phyloP scores from a whole-genome alignment of 2,329 filamentous ascomycete genomes.

The Fusarium nelsonii region DNA sequence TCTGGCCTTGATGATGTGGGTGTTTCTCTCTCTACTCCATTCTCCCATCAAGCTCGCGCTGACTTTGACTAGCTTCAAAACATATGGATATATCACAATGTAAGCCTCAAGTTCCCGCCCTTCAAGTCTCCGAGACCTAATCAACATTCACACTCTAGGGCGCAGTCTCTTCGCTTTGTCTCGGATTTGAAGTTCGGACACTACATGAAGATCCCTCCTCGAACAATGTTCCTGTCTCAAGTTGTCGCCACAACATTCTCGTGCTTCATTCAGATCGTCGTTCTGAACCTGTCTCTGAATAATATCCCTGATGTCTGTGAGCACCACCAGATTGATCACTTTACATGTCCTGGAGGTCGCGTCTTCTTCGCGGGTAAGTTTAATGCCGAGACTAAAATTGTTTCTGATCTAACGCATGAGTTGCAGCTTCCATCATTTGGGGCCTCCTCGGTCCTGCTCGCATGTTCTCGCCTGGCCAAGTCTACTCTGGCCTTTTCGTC shows the following conservation, averaged over 20 bases:
- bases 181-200: conserved; percentile 77
- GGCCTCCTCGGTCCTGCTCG: conserved; percentile 73
- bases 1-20: conserved; percentile 77
- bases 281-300: conserved; percentile 71
- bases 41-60: background rate
- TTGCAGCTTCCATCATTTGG: conserved; percentile 73
- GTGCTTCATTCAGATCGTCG: conserved; percentile 73
- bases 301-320: conserved; percentile 75
- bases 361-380: conserved; percentile 71
- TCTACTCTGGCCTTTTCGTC: conserved; percentile 70
- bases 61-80: conserved; percentile 65
- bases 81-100: conserved; percentile 73
- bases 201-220: conserved; percentile 78
- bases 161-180: conserved; percentile 73
- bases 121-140: background rate
- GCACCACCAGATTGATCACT: conserved; percentile 66
- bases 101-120: conserved; percentile 24
- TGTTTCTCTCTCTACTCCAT: conserved; percentile 28
- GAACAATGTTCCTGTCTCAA: conserved; percentile 75
- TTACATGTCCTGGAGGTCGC: conserved; percentile 72
- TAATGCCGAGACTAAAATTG: background rate
- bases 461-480: conserved; percentile 72
- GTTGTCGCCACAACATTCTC: conserved; percentile 75
- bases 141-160: conserved; percentile 50
- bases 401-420: conserved; percentile 12